Evolutionary conservation across 805 yeast genomes (phyloP), one percentile per base, ranked within the genome.

Genomic region (Zygoascus flipseniorum): DNA sequence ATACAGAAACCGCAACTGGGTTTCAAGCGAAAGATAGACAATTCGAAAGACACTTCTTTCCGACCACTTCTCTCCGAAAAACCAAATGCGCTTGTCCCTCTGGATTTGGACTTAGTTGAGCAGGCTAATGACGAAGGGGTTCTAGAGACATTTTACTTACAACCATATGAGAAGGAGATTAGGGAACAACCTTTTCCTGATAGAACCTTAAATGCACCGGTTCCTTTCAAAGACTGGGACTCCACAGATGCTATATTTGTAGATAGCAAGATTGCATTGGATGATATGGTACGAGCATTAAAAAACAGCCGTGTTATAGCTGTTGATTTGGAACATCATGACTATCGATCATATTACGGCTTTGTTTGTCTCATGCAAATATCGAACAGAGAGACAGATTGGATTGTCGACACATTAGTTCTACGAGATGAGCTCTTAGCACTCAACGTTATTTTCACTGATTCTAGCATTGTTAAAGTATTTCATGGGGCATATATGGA

Each of bases 401-500:
- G 85, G 81, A 71, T 93, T 9, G 75, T 93, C 4, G 99, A 93
- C 66, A 88, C 98, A 0, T 70, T 93, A 32, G 80, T 81, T 1
- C 74, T 93, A 37, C 73, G 97, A 54, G 87, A 85, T 42, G 86
- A 87, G 55, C 71, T 93, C 48, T 72, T 76, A 48, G 68, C 69
- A 0, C 71, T 93, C 53, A 93, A 93, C 69, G 74, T 71, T 45
- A 79, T 92, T 1, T 89, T 92, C 58, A 78, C 97, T 1, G 74
- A 93, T 68, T 97, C 98, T 0, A 60, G 70, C 5, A 82, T 92
- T 32, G 73, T 88, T 31, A 93, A 93, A 65, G 95, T 93, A 1
- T 81, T 93, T 59, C 99, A 93, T 67, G 99, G 99, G 56, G 96
- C 99, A 0, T 83, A 81, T 60, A 89, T 89, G 96, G 99, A 93